Evolutionary conservation across 1,284 basidiomycete genomes (phyloP), one percentile per base, ranked within the genome.

Genomic region (Naganishia liquefaciens): DNA sequence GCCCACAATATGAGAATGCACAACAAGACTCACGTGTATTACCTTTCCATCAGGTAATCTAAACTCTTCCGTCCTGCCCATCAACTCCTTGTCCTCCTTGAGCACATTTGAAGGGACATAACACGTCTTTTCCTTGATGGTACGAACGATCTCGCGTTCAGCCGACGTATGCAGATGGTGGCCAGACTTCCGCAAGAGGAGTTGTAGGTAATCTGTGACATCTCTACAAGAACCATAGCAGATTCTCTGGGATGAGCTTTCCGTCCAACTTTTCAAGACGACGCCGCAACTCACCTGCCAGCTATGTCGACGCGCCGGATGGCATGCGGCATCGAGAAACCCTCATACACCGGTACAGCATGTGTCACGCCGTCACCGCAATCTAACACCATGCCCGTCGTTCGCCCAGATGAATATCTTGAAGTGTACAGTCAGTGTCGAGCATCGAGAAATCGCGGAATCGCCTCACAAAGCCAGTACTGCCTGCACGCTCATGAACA

Each of bases 321-420:
- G 42, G 96, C 95, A 76, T 99, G 93, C 42, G 95, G 94, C 91
- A 99, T 97, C 10, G 92, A 94, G 81, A 99, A 99, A 0, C 96
- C 96, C 77, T 99, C 96, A 74, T 96, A 99, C 11, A 99, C 96
- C 3, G 96, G 96, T 3, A 99, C 96, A 3, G 96, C 93, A 72
- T 99, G 96, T 23, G 96, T 98, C 2, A 99, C 96, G 25, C 96
- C 96, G 76, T 99, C 96, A 13, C 96, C 96, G 3, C 96, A 98
- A 77, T 99, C 96, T 17, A 99, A 84, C 3, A 99, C 96, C 65
- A 99, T 97, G 43, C 96, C 96, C 33, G 96, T 99, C 67, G 96
- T 99, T 69, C 96, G 86, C n/a, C 96, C 96, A 5, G 95, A 97
- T 3, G 96, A 94, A 81, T 99, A 99, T 76, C 94, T 97, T 74